These are phyloP conservation scores for Nemania serpens DNA, from an alignment of 2,329 filamentous ascomycete genomes.

Conservation along the genomic window DNA sequence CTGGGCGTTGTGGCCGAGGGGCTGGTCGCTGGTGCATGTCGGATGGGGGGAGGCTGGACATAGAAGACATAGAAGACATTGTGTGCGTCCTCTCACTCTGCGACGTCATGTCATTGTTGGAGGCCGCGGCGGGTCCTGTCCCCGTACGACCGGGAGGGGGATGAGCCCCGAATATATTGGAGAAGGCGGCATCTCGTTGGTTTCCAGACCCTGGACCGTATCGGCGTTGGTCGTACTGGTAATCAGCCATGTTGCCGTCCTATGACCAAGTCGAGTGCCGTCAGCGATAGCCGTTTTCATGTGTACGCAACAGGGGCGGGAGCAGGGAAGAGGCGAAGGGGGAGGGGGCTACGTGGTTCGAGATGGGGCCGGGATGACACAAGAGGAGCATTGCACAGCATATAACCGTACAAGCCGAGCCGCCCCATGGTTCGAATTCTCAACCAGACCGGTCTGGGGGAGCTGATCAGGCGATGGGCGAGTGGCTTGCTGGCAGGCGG, in stretches of 20 bases:
- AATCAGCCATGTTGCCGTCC: conserved; percentile 61
- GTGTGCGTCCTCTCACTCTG: conserved; percentile 76
- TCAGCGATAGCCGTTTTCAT: conserved; percentile 27
- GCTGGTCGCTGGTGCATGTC: conserved; percentile 68
- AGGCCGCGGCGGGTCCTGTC: conserved; percentile 85
- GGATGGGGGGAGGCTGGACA: conserved; percentile 40
- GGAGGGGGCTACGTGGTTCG: not conserved
- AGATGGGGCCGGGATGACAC: conserved; percentile 16
- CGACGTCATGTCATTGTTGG: conserved; percentile 52
- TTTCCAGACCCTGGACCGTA: conserved; percentile 59
- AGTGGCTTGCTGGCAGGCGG: not conserved
- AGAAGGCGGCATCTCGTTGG: conserved; percentile 93
- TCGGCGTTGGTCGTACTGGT: conserved; percentile 59
- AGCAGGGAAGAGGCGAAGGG: too few species aligned
- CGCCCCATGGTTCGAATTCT: not conserved
- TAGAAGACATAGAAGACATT: conserved; percentile 74
- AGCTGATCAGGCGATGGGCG: conserved; percentile 8
- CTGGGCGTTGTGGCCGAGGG: conserved; percentile 48
- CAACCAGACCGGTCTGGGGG: conserved; percentile 8
- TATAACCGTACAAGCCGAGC: conserved; percentile 1
- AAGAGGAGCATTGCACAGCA: conserved; percentile 22
- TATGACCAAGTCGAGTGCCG: conserved; percentile 41
- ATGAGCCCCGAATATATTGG: conserved; percentile 89
- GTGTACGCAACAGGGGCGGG: conserved; percentile 11
- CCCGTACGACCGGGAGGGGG: conserved; percentile 89